Percentiles rank a stretch among this genome's conserved stretches.
Conservation (phyloP, 148 eudicot species). For the Fagopyrum homotropicum region DNA sequence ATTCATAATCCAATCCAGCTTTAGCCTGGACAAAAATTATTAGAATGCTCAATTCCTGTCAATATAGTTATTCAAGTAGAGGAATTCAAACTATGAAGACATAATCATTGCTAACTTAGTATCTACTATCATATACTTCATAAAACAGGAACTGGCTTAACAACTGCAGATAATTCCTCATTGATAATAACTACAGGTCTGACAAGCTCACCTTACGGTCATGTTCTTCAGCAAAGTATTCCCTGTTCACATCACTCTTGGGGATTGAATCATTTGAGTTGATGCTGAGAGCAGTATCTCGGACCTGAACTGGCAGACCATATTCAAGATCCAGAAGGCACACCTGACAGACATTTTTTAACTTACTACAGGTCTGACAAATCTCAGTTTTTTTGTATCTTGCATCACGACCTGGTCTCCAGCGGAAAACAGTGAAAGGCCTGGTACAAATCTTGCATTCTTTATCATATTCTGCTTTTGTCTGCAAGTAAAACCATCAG, state of each 20-base stretch:
- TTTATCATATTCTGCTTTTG: constrained; percentile 78
- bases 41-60: background rate
- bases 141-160: background rate
- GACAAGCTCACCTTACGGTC: constrained; percentile 71
- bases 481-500: constrained; percentile 32
- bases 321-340: constrained; percentile 97
- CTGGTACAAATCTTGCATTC: constrained; percentile 95
- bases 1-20: constrained; percentile 93
- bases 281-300: constrained; percentile 87
- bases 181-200: background rate
- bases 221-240: constrained; percentile 94
- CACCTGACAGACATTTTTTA: constrained; percentile 96
- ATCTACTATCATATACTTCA: background rate
- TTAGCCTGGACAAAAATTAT: constrained; percentile 49
- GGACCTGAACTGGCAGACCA: constrained; percentile 95
- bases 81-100: background rate
- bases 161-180: background rate
- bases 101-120: background rate
- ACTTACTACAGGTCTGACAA: constrained; percentile 90
- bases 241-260: constrained; percentile 94
- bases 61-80: background rate
- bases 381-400: constrained; percentile 87
- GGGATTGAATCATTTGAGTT: constrained; percentile 91
- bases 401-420: constrained; percentile 99
- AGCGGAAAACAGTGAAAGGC: constrained; percentile 94